Percentiles rank a stretch among this genome's conserved stretches.
Evolutionary conservation across 176 grass and related monocot genomes (phyloP).

Genomic region (Tillandsia leiboldiana): DNA sequence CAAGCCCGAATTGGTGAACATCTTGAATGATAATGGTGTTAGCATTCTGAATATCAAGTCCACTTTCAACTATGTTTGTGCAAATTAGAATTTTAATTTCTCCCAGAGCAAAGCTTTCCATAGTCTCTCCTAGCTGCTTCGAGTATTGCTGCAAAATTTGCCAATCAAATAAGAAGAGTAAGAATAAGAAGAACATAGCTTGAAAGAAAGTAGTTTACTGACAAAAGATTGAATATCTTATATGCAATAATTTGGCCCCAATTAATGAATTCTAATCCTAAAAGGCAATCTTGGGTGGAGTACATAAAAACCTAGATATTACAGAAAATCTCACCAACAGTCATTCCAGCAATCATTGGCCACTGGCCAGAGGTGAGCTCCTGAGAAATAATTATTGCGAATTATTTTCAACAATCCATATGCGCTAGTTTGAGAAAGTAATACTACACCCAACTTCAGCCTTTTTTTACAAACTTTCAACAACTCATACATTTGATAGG

Average conservation of each 20-base stretch:
- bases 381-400: neutral
- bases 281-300: neutral
- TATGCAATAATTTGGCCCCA: too few relatives aligned
- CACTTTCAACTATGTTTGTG: slow-evolving; percentile 97
- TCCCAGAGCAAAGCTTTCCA: slow-evolving; percentile 67
- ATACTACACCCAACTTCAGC: too few relatives aligned
- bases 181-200: slow-evolving; percentile 1
- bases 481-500: too few relatives aligned
- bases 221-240: too few relatives aligned
- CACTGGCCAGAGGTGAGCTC: neutral
- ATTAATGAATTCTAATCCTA: too few relatives aligned
- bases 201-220: neutral
- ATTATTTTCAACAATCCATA: too few relatives aligned
- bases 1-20: slow-evolving; percentile 78
- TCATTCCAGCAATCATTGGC: neutral
- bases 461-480: too few relatives aligned
- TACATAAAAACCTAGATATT: neutral
- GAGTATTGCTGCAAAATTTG: slow-evolving; percentile 47
- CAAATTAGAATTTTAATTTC: slow-evolving; percentile 80
- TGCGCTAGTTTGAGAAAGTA: too few relatives aligned
- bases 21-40: slow-evolving; percentile 89
- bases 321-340: neutral
- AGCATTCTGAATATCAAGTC: slow-evolving; percentile 87
- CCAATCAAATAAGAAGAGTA: slow-evolving; percentile 2
- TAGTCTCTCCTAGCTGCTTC: slow-evolving; percentile 58